These are phyloP conservation scores for Pinus tabuliformis DNA, from an alignment of 75 land plant species.

Conservation along the genomic window DNA sequence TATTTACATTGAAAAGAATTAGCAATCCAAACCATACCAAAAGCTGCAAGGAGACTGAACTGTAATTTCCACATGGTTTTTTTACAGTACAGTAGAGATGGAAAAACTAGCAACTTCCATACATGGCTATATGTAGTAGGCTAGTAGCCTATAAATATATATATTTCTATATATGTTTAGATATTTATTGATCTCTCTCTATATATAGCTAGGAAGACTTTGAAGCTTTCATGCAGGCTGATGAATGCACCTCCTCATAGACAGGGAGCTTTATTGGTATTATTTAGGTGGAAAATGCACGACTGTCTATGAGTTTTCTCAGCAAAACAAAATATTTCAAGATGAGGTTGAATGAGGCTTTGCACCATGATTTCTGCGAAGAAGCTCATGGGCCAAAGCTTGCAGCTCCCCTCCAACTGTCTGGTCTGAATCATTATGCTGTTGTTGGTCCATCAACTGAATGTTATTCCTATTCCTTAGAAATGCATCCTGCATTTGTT, in stretches of 20 bases:
- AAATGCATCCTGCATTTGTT: not conserved
- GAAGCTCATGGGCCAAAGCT: slow-evolving; percentile 49
- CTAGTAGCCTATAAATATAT: too few species aligned
- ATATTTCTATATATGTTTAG: too few species aligned
- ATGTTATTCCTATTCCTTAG: not conserved
- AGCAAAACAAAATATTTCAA: not conserved
- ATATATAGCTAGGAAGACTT: too few species aligned
- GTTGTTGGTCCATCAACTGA: not conserved
- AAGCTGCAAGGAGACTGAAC: too few species aligned
- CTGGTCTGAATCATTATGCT: not conserved
- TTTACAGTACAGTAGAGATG: too few species aligned
- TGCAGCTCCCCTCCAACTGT: slow-evolving; percentile 35
- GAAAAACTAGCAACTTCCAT: too few species aligned
- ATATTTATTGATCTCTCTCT: too few species aligned
- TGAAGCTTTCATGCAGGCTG: too few species aligned
- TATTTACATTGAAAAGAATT: too few species aligned
- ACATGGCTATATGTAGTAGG: too few species aligned
- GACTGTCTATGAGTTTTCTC: not conserved
- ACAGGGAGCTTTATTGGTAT: not conserved
- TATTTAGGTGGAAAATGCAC: not conserved
- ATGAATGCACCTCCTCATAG: not conserved
- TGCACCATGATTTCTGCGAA: slow-evolving; percentile 24
- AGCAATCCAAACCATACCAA: too few species aligned
- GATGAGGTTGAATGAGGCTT: not conserved
- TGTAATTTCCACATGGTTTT: too few species aligned